phyloP scores from a whole-genome alignment of 1,139 yeast genomes.

The Taiozyma onychis region DNA sequence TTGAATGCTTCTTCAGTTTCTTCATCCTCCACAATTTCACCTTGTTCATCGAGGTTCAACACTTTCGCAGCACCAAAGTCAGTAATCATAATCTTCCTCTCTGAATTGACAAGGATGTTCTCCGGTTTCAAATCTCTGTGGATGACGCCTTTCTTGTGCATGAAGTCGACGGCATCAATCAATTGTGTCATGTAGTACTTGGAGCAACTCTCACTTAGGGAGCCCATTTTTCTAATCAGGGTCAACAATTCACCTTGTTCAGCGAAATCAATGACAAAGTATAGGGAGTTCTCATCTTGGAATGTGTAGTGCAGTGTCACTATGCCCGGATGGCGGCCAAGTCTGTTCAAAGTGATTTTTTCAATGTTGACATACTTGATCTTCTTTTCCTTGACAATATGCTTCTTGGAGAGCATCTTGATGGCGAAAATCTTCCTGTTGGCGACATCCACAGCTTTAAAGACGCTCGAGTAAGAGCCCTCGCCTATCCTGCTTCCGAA shows the following conservation, averaged over 20 bases:
- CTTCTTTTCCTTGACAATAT: slow-evolving; percentile 90
- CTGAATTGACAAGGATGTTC: slow-evolving; percentile 59
- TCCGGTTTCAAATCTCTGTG: slow-evolving; percentile 81
- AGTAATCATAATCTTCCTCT: slow-evolving; percentile 64
- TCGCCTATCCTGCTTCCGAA: slow-evolving; percentile 88
- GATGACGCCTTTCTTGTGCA: slow-evolving; percentile 73
- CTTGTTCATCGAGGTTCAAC: slow-evolving; percentile 36
- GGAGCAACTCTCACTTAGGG: slow-evolving; percentile 73
- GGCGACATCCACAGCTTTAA: slow-evolving; percentile 74
- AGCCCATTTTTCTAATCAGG: slow-evolving; percentile 69
- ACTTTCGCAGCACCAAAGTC: slow-evolving; percentile 80
- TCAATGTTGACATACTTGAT: slow-evolving; percentile 96
- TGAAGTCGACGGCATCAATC: slow-evolving; percentile 58
- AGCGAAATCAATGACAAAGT: slow-evolving; percentile 91
- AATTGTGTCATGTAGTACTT: slow-evolving; percentile 64
- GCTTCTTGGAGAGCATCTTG: slow-evolving; percentile 86
- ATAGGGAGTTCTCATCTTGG: slow-evolving; percentile 83
- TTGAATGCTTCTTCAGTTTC: slow-evolving; percentile 11
- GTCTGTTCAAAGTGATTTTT: slow-evolving; percentile 81
- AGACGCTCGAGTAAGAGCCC: slow-evolving; percentile 94
- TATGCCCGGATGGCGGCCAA: slow-evolving; percentile 84
- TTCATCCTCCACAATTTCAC: slow-evolving; percentile 13
- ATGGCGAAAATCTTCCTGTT: slow-evolving; percentile 79
- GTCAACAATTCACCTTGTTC: slow-evolving; percentile 87
- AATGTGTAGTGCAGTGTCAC: slow-evolving; percentile 88